A percentile compares a stretch with the other conserved stretches of the same genome.
phyloP scores from a whole-genome alignment of 257 asterid species.

The Voacanga thouarsii region DNA sequence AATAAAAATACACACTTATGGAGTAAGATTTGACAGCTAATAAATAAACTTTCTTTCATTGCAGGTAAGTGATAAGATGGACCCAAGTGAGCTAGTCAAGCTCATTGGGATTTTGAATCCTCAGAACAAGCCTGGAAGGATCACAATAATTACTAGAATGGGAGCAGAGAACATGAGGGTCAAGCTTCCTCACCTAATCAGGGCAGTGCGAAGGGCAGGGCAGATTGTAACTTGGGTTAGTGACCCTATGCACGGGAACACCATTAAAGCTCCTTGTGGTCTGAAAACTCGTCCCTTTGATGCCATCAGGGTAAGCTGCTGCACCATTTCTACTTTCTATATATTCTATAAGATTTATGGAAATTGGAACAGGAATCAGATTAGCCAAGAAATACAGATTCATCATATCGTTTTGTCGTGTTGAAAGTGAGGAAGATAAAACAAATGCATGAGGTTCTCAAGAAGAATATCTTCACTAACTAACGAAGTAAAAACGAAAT shows the following conservation, averaged over 20 bases:
- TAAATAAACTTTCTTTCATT: background rate
- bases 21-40: conserved; percentile 20
- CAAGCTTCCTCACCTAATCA: conserved; percentile 75
- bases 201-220: conserved; percentile 81
- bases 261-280: conserved; percentile 90
- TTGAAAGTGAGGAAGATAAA: background rate
- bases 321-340: background rate
- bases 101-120: conserved; percentile 78
- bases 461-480: background rate
- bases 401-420: background rate
- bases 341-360: background rate
- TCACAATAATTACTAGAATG: conserved; percentile 81
- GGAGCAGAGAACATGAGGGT: conserved; percentile 93
- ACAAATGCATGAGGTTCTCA: background rate
- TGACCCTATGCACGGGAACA: conserved; percentile 93
- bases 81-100: conserved; percentile 65
- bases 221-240: conserved; percentile 83
- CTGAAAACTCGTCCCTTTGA: conserved; percentile 80
- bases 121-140: conserved; percentile 68
- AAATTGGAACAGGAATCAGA: background rate
- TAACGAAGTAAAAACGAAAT: background rate
- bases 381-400: background rate
- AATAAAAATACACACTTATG: too few species aligned
- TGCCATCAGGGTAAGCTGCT: conserved; percentile 65
- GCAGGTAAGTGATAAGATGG: conserved; percentile 85